These are phyloP conservation scores for Penicillium sp. DNA, from an alignment of 2,329 filamentous ascomycete genomes.

Conservation along the genomic window DNA sequence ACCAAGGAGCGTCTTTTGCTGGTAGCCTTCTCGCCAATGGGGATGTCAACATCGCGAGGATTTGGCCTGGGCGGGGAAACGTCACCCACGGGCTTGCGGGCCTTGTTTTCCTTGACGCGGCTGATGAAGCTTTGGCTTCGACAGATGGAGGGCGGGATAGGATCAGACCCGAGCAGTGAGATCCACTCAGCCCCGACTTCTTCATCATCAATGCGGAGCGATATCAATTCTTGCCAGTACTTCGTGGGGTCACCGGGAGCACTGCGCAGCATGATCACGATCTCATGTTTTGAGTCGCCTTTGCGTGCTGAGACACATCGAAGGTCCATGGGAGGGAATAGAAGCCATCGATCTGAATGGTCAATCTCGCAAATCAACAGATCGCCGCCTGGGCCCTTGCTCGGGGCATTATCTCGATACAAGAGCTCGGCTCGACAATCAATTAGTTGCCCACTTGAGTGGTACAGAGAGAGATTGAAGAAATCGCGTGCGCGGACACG, in stretches of 20 bases:
- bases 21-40: slow-evolving; percentile 56
- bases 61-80: slow-evolving; percentile 33
- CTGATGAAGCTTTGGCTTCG: slow-evolving; percentile 53
- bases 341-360: slow-evolving; percentile 69
- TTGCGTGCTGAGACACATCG: slow-evolving; percentile 72
- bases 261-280: slow-evolving; percentile 85
- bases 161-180: slow-evolving; percentile 68
- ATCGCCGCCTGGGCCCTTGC: slow-evolving; percentile 67
- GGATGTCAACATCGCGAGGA: slow-evolving; percentile 56
- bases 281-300: slow-evolving; percentile 66
- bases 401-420: slow-evolving; percentile 72
- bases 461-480: slow-evolving; percentile 78
- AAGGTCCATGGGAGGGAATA: slow-evolving; percentile 83
- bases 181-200: slow-evolving; percentile 83
- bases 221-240: slow-evolving; percentile 81
- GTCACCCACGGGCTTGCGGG: slow-evolving; percentile 22
- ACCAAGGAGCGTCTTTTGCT: slow-evolving; percentile 40
- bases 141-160: slow-evolving; percentile 58
- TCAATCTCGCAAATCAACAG: slow-evolving; percentile 92
- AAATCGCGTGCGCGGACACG: slow-evolving; percentile 87
- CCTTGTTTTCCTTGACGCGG: slow-evolving; percentile 38
- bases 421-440: slow-evolving; percentile 86
- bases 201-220: slow-evolving; percentile 70
- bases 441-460: slow-evolving; percentile 85
- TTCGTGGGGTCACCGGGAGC: slow-evolving; percentile 52